phyloP scores from a whole-genome alignment of 2,329 filamentous ascomycete genomes.

The Teratosphaeria viscida region DNA sequence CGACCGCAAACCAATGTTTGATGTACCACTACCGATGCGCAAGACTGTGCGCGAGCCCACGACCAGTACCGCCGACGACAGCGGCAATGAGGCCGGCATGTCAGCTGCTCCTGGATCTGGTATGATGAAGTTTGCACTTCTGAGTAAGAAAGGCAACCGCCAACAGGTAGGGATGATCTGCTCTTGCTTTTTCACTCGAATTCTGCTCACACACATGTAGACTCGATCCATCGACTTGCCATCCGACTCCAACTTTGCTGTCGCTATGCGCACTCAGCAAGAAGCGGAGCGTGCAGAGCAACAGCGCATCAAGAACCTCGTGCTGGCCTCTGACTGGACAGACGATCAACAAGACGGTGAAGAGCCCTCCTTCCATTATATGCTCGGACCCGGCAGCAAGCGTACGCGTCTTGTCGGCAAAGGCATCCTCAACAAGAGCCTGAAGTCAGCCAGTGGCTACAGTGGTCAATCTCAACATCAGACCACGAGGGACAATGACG shows the following conservation, averaged over 20 bases:
- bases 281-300: constrained; percentile 93
- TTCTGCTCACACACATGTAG: constrained; percentile 35
- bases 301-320: constrained; percentile 94
- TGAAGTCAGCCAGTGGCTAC: constrained; percentile 6
- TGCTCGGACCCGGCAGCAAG: constrained; percentile 36
- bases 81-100: constrained; percentile 26
- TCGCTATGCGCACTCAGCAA: constrained; percentile 93
- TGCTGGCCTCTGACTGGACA: constrained; percentile 89
- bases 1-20: constrained; percentile 86
- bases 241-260: constrained; percentile 84
- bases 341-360: constrained; percentile 70
- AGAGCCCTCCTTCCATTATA: constrained; percentile 30
- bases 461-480: constrained; percentile 21
- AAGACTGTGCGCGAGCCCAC: constrained; percentile 48
- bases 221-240: constrained; percentile 84
- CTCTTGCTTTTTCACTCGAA: not conserved
- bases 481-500: constrained; percentile 8
- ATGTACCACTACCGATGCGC: constrained; percentile 92
- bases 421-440: constrained; percentile 31
- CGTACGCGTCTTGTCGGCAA: constrained; percentile 34
- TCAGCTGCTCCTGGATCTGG: constrained; percentile 26
- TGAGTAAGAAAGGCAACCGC: constrained; percentile 92
- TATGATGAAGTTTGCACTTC: constrained; percentile 93
- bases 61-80: constrained; percentile 30
- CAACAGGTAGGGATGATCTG: constrained; percentile 59